Evolutionary conservation across 2,329 filamentous ascomycete species (phyloP).

Genomic region (Sporothrix brunneoviolacea): DNA sequence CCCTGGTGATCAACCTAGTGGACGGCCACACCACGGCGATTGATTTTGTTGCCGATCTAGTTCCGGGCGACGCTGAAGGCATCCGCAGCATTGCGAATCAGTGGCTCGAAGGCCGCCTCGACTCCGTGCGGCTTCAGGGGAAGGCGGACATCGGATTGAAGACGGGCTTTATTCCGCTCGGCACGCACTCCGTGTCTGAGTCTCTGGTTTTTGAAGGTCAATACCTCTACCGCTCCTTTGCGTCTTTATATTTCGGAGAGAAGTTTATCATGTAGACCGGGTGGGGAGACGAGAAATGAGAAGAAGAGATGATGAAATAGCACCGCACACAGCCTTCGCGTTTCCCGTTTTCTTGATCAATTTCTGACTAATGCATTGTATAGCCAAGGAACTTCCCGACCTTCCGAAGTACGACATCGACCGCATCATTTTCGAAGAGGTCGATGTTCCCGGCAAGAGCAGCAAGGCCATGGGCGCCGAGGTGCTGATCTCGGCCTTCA

Average conservation of each 20-base stretch:
- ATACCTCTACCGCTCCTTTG: slow-evolving; percentile 60
- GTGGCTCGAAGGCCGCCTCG: slow-evolving; percentile 75
- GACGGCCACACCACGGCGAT: slow-evolving; percentile 72
- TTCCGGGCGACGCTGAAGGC: slow-evolving; percentile 68
- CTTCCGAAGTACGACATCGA: slow-evolving; percentile 80
- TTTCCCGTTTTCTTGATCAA: slow-evolving; percentile 13
- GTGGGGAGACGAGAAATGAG: background rate
- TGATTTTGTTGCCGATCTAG: slow-evolving; percentile 71
- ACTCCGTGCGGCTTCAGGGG: slow-evolving; percentile 63
- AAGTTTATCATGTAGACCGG: slow-evolving; percentile 38
- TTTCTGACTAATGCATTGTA: slow-evolving; percentile 33
- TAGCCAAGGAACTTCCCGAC: slow-evolving; percentile 63
- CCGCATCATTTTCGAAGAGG: slow-evolving; percentile 71
- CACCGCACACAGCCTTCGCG: background rate
- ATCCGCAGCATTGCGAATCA: slow-evolving; percentile 78
- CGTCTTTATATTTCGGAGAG: slow-evolving; percentile 55
- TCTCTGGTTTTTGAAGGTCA: slow-evolving; percentile 77
- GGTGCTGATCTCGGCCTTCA: slow-evolving; percentile 63
- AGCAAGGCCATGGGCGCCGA: slow-evolving; percentile 70
- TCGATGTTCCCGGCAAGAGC: slow-evolving; percentile 41
- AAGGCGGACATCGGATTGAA: slow-evolving; percentile 67
- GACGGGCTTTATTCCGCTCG: slow-evolving; percentile 72
- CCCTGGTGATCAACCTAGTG: slow-evolving; percentile 66
- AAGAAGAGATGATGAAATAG: background rate
- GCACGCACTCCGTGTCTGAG: slow-evolving; percentile 68